Conservation (phyloP, 805 yeast species). For the Saturnispora sanitii region DNA sequence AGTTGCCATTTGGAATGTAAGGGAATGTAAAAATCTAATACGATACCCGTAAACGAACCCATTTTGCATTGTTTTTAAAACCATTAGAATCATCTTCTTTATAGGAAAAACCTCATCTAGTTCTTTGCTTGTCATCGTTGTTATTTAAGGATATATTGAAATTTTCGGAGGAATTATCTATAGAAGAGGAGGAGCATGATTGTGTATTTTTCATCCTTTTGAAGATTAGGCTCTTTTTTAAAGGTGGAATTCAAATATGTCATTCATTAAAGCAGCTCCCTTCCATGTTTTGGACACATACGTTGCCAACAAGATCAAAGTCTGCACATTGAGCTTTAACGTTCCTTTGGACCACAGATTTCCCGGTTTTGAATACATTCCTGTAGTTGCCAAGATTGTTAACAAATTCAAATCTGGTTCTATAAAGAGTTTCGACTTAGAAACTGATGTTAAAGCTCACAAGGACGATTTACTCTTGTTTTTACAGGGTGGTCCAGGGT, state of each 20-base stretch:
- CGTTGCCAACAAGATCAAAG: conserved; percentile 14
- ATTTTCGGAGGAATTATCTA: not conserved
- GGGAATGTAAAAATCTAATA: conserved; percentile 24
- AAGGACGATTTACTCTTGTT: conserved; percentile 26
- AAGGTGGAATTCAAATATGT: not conserved
- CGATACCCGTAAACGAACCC: conserved; percentile 26
- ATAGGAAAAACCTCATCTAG: not conserved
- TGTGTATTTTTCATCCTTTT: not conserved
- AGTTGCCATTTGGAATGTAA: conserved; percentile 22
- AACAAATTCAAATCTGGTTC: conserved; percentile 10
- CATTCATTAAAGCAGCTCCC: not conserved
- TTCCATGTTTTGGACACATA: conserved; percentile 15
- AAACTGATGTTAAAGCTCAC: conserved; percentile 20
- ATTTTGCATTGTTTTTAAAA: conserved; percentile 12
- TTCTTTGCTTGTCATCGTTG: not conserved
- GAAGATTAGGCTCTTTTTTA: not conserved
- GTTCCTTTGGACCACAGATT: conserved; percentile 23
- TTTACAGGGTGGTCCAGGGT: conserved; percentile 50
- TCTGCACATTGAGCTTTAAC: conserved; percentile 16
- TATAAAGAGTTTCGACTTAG: conserved; percentile 6
- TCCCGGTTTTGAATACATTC: not conserved
- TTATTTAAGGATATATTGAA: not conserved
- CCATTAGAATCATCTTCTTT: not conserved
- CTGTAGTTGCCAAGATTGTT: conserved; percentile 13
- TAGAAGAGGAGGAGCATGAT: conserved; percentile 1